Evolutionary conservation across 768 basidiomycete species (phyloP), one percentile per base, ranked within the genome.

Genomic region (Chalciporus piperatus): DNA sequence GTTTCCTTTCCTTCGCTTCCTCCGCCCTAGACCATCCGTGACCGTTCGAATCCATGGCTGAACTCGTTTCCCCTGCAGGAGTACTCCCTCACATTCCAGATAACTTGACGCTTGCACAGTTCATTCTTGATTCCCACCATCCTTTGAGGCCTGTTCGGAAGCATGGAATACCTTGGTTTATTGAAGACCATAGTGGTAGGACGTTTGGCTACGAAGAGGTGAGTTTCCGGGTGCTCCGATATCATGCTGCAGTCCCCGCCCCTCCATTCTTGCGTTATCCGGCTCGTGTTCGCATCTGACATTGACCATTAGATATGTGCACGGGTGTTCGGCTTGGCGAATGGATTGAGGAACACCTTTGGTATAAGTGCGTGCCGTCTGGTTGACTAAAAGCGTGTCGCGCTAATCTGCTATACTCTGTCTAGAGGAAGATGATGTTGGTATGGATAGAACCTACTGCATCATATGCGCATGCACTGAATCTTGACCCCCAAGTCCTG

Each of bases 401-500:
- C 9, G 27, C 19, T 58, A 52, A 46, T 40, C n/a, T 16, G 14
- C 45, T 27, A 43, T 20, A 10, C 30, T 7, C 27, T 27, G 27
- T 27, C 38, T 39, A 76, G 74, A 61, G 43, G 67, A 74, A 33
- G 62, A 73, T 30, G 71, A 75, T 32, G 72, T 75, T 19, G 71
- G 74, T 75, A 48, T 50, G 73, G 59, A 27, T 35, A n/a, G 3
- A 33, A 10, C 5, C 8, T 16, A 4, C 25, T 11, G 7, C 23
- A 42, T 4, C 23, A 52, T 14, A 9, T 17, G 25, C 25, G 28
- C 10, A 16, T 37, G 33, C 10, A 8, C 41, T 68, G 20, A 59
- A 38, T 32, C n/a, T 52, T 23, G 23, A 28, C 8, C 4, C n/a
- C 30, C 45, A 56, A 87, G 86, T 84, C 8, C 71, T 85, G 50